These are phyloP conservation scores for Phytophthora kernoviae DNA, from an alignment of 352 stramenopile species.

Conservation along the genomic window DNA sequence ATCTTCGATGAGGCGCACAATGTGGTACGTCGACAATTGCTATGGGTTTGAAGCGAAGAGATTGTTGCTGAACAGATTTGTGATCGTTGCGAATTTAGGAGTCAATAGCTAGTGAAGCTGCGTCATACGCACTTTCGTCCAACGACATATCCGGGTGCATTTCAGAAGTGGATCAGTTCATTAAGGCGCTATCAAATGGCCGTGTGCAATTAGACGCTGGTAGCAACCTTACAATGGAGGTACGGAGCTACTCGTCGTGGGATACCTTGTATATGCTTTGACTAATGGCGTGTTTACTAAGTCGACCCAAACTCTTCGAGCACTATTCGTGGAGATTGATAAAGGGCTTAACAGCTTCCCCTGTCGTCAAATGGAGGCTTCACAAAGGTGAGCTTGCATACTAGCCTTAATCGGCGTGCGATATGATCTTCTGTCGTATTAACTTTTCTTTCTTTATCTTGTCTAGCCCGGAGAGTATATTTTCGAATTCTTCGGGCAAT, in stretches of 20 bases:
- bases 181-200: slow-evolving; percentile 64
- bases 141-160: slow-evolving; percentile 95
- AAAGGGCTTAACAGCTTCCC: slow-evolving; percentile 82
- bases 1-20: slow-evolving; percentile 99
- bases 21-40: slow-evolving; percentile 73
- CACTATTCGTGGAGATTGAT: slow-evolving; percentile 85
- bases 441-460: not conserved
- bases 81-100: slow-evolving; percentile 43
- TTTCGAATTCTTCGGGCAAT: slow-evolving; percentile 91
- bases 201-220: slow-evolving; percentile 51
- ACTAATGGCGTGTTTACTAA: slow-evolving; percentile 30
- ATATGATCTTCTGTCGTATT: not conserved
- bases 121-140: slow-evolving; percentile 96
- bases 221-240: slow-evolving; percentile 70
- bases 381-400: slow-evolving; percentile 64
- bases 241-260: slow-evolving; percentile 18
- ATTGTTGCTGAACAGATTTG: not conserved
- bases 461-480: slow-evolving; percentile 85
- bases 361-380: slow-evolving; percentile 72
- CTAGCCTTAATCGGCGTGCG: not conserved
- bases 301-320: slow-evolving; percentile 82
- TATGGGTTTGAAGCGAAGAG: not conserved
- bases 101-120: slow-evolving; percentile 92
- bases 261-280: not conserved
- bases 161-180: slow-evolving; percentile 91